These are phyloP conservation scores for Pisolithus albus DNA, from an alignment of 768 basidiomycete species.

Conservation along the genomic window DNA sequence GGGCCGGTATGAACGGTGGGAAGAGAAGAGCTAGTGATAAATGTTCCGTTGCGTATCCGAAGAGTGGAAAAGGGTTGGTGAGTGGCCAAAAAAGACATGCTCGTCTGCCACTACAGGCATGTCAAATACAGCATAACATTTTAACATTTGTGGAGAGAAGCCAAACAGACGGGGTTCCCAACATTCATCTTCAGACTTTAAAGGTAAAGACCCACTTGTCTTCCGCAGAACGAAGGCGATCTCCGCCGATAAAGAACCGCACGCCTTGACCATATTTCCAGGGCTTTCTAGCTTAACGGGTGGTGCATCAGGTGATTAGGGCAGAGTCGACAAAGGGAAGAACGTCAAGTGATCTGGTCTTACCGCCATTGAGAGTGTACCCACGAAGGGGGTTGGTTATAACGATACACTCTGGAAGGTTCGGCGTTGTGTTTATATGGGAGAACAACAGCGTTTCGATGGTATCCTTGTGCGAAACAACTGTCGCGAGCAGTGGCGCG, in stretches of 20 bases:
- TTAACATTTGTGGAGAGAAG: neutral
- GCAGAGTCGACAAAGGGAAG: neutral
- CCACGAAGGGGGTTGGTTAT: slow-evolving; percentile 9
- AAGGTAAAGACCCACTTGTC: slow-evolving; percentile 25
- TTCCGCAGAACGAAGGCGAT: slow-evolving; percentile 13
- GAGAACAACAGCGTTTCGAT: slow-evolving; percentile 20
- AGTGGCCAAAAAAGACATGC: neutral
- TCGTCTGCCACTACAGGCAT: slow-evolving; percentile 1
- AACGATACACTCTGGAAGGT: slow-evolving; percentile 12
- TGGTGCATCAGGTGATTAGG: neutral
- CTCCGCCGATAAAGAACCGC: slow-evolving; percentile 17
- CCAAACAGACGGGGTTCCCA: too few species aligned
- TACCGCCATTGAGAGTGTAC: slow-evolving; percentile 18
- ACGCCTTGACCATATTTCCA: slow-evolving; percentile 26
- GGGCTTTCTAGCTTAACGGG: slow-evolving; percentile 15
- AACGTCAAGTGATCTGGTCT: neutral
- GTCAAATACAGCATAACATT: neutral
- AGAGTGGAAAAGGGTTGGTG: slow-evolving; percentile 1
- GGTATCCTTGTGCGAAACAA: slow-evolving; percentile 7
- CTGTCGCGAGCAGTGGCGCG: neutral
- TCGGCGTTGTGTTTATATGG: slow-evolving; percentile 10
- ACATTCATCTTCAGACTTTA: slow-evolving; percentile 4
- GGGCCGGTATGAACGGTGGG: slow-evolving; percentile 58
- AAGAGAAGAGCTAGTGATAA: slow-evolving; percentile 48
- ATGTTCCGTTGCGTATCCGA: neutral